These are phyloP conservation scores for Calonectria montana DNA, from an alignment of 2,329 filamentous ascomycete genomes.

Conservation along the genomic window DNA sequence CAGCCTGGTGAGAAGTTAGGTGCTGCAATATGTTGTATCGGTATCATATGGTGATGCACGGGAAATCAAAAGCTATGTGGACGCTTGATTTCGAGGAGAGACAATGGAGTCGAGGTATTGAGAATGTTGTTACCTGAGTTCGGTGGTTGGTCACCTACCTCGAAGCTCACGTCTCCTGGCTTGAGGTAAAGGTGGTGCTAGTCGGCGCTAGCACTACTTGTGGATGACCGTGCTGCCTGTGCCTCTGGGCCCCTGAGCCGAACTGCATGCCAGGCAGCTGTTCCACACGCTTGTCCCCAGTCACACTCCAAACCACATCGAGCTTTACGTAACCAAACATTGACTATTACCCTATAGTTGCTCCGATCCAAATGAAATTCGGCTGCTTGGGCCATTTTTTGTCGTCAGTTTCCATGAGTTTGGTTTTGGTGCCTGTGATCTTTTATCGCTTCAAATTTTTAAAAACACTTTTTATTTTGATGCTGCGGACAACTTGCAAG, in stretches of 20 bases:
- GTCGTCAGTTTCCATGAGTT: background rate
- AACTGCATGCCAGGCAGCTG: background rate
- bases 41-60: background rate
- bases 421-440: too few species aligned
- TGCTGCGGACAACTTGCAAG: background rate
- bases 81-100: background rate
- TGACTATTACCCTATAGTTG: background rate
- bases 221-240: background rate
- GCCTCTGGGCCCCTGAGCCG: background rate
- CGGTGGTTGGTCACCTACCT: background rate
- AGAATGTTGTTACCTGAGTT: background rate
- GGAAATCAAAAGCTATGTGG: background rate
- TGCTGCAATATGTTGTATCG: slow-evolving; percentile 27
- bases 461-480: background rate
- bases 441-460: too few species aligned
- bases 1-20: slow-evolving; percentile 12
- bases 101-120: background rate
- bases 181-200: background rate
- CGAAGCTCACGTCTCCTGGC: background rate
- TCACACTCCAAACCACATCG: background rate
- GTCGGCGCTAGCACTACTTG: background rate
- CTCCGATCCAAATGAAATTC: background rate
- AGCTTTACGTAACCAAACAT: background rate
- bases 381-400: background rate
- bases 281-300: background rate